phyloP scores from a whole-genome alignment of 495 filamentous ascomycete genomes.

The Penicillium alfredii region DNA sequence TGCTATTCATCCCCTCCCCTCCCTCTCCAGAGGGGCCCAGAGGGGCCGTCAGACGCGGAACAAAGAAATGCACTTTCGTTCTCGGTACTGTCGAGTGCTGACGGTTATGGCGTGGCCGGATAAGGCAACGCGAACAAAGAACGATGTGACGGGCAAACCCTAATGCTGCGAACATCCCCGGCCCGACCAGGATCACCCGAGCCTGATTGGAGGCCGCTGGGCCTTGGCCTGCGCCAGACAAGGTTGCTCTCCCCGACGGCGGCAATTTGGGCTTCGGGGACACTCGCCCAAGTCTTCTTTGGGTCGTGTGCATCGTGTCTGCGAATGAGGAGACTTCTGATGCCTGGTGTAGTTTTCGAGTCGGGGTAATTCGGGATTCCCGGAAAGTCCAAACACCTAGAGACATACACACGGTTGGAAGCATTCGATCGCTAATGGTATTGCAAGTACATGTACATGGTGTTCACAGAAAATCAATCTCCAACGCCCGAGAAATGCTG shows the following conservation, averaged over 20 bases:
- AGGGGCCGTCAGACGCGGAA: background rate
- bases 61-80: constrained; percentile 10
- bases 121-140: background rate
- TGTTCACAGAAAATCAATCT: constrained; percentile 12
- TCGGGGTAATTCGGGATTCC: no score
- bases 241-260: no score
- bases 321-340: no score
- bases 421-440: constrained; percentile 1
- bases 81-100: constrained; percentile 1
- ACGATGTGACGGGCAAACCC: background rate
- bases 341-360: no score
- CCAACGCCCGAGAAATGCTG: constrained; percentile 26
- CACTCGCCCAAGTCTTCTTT: background rate
- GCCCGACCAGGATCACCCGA: background rate
- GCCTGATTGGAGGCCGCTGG: background rate
- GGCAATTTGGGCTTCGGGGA: background rate
- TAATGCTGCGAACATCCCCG: background rate
- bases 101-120: constrained; percentile 6
- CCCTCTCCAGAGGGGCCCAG: constrained; percentile 1
- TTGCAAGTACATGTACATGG: constrained; percentile 21
- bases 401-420: no score
- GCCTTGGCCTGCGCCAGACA: no score
- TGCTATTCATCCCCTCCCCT: no score
- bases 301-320: background rate
- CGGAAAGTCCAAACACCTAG: no score